phyloP scores from a whole-genome alignment of 257 asterid species.

The Gentiana dahurica region DNA sequence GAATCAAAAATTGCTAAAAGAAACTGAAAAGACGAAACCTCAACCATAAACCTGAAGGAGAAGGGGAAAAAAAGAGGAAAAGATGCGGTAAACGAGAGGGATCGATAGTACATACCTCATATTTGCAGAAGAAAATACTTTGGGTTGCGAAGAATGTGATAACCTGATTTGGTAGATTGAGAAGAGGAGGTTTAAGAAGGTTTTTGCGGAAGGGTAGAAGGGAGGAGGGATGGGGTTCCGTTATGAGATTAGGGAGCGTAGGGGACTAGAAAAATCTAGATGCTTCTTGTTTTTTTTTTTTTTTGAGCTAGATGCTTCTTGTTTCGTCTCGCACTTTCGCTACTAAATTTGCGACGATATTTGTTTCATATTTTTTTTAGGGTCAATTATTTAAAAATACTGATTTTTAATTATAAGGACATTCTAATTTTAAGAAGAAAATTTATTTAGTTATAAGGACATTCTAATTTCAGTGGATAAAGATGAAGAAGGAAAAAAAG shows the following conservation, averaged over 20 bases:
- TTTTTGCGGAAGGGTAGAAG: neutral
- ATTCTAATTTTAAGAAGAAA: too few relatives aligned
- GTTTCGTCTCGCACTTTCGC: constrained; percentile 12
- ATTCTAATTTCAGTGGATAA: too few relatives aligned
- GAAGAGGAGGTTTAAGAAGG: neutral
- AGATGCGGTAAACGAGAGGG: neutral
- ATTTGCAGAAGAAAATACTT: neutral
- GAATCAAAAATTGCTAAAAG: neutral
- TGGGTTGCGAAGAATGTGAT: too few relatives aligned
- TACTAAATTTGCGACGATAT: neutral
- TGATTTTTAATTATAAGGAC: neutral
- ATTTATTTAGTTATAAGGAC: neutral
- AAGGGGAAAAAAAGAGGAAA: neutral
- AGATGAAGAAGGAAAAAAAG: too few relatives aligned
- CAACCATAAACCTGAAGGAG: too few relatives aligned
- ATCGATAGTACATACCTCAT: constrained; percentile 5
- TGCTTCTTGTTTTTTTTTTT: constrained; percentile 1
- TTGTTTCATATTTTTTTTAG: too few relatives aligned
- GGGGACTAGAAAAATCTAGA: constrained; percentile 30
- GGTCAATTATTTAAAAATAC: neutral
- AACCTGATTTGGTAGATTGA: neutral
- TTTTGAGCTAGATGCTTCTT: too few relatives aligned
- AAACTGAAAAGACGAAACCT: neutral
- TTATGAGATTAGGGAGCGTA: neutral
- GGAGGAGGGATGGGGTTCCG: neutral